Base-by-base conservation (phyloP, 2,329 filamentous ascomycete genomes). In the Exophiala lecanii-corni region DNA sequence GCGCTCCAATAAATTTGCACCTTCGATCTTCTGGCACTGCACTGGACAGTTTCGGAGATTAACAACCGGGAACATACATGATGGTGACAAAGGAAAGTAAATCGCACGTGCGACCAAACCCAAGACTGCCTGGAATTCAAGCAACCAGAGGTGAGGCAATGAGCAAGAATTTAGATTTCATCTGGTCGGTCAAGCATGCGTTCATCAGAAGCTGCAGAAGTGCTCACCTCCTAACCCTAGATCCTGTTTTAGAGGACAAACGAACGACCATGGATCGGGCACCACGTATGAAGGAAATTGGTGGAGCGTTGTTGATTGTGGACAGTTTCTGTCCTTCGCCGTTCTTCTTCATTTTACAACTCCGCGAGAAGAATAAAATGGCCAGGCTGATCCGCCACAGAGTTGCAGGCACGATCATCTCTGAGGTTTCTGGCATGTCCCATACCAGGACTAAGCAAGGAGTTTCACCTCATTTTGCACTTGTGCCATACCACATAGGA, bases 111-210 rank as follows among this genome's bases (percentile, higher is more conserved):
- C 48, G 39, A 54, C 48, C 43, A 44, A 30, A 41, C 44, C 41
- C 36, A 39, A 36, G n/a, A 41, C 21, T n/a, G 38, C 30, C 23
- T 18, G 28, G 30, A 38, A 23, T 18, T 32, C 34, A 41, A 17
- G 35, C 32, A 49, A 34, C 17, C 45, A 40, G 23, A 39, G 18
- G 32, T 18, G 30, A 50, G 43, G 48, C 41, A 40, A 30, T 39
- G 42, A 43, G 45, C 51, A 51, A 41, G 39, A 41, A 54, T 54
- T 54, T 45, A 45, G 48, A 54, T 54, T 45, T 47, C 48, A 49
- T 34, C 50, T 41, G 41, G 47, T 30, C 37, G 42, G 36, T 43
- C 28, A 46, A 43, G 41, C 50, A 45, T 48, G 50, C n/a, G 47
- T 50, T 48, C 45, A 41, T 36, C 43, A 41, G 18, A 34, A 17